A percentile compares a stretch with the other conserved stretches of the same genome.
phyloP scores from a whole-genome alignment of 1,284 basidiomycete genomes.

The Ceratobasidium sp. region DNA sequence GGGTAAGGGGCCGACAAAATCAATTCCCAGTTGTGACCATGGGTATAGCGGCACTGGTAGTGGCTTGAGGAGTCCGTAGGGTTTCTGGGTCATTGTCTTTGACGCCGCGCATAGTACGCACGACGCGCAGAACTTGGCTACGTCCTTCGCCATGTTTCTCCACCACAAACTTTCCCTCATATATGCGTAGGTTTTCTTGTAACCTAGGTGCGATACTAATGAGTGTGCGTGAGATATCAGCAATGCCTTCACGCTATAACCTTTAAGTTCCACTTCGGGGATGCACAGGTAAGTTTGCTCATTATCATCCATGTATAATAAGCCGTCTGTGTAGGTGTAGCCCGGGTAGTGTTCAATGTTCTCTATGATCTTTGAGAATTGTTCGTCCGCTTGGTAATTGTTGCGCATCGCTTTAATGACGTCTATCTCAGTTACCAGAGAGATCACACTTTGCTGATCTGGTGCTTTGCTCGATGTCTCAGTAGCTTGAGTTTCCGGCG shows the following conservation, averaged over 20 bases:
- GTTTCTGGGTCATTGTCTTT: slow-evolving; percentile 41
- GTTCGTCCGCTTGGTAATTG: slow-evolving; percentile 1
- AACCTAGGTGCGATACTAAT: slow-evolving; percentile 57
- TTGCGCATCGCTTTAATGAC: not conserved
- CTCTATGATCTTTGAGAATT: not conserved
- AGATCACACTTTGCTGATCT: no score
- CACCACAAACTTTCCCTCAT: slow-evolving; percentile 59
- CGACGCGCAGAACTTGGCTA: slow-evolving; percentile 51
- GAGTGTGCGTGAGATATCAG: slow-evolving; percentile 7
- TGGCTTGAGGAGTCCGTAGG: slow-evolving; percentile 48
- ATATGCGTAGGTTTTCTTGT: slow-evolving; percentile 55
- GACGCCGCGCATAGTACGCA: slow-evolving; percentile 55
- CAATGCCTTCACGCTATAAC: not conserved
- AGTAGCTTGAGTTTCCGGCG: no score
- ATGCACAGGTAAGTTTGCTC: not conserved
- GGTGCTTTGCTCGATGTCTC: no score
- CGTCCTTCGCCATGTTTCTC: slow-evolving; percentile 54
- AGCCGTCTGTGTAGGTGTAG: not conserved
- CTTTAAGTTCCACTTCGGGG: not conserved
- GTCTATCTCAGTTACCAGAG: no score
- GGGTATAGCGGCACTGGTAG: slow-evolving; percentile 48
- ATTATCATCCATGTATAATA: slow-evolving; percentile 22
- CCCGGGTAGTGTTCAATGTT: not conserved
- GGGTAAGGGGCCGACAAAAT: slow-evolving; percentile 60
- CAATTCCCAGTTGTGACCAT: slow-evolving; percentile 55